phyloP scores from a whole-genome alignment of 345 rosid species.

The Citrus reticulata region DNA sequence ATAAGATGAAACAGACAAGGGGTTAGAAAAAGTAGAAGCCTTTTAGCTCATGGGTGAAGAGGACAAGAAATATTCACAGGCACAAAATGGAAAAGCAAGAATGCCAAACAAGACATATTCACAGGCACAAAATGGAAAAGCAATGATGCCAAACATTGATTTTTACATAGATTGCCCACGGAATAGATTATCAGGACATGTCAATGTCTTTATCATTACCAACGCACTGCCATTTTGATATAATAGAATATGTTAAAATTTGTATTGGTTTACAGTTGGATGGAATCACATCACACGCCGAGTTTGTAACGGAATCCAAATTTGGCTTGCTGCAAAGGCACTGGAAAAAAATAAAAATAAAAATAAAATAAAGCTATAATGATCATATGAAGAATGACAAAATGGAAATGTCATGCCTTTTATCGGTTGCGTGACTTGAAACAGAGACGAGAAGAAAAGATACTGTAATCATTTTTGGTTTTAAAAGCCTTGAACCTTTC shows the following conservation, averaged over 20 bases:
- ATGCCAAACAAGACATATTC: not conserved
- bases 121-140: not conserved
- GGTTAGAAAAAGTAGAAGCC: not conserved
- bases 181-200: not conserved
- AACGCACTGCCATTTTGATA: not conserved
- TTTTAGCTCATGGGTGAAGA: not conserved
- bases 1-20: not conserved
- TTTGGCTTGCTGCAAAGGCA: not conserved
- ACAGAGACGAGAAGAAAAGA: not conserved
- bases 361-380: not conserved
- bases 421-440: not conserved
- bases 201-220: not conserved
- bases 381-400: not conserved
- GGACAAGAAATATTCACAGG: conserved; percentile 26
- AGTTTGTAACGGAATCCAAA: not conserved
- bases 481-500: not conserved
- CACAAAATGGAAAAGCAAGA: not conserved
- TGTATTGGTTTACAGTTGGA: not conserved
- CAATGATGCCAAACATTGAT: conserved; percentile 2
- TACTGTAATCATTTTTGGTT: not conserved
- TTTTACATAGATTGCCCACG: not conserved
- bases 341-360: too few species aligned
- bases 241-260: not conserved
- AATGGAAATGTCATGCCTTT: not conserved
- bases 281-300: not conserved